Evolutionary conservation across 768 basidiomycete species (phyloP), one percentile per base, ranked within the genome.

Genomic region (Rhodotorula kratochvilovae): DNA sequence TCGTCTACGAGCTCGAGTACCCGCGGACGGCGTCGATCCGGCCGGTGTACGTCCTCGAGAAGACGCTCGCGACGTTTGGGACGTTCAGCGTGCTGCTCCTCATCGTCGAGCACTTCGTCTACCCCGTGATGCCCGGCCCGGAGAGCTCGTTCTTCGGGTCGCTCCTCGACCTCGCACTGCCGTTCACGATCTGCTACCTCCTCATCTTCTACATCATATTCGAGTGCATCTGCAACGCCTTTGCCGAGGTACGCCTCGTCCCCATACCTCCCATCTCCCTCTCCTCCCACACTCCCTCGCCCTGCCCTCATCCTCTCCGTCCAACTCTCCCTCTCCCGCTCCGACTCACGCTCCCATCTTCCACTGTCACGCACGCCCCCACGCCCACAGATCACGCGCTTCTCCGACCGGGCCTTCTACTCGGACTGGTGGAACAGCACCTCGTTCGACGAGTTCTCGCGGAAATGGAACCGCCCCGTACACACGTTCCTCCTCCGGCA

Each of bases 351-450:
- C n/a, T n/a, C n/a, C n/a, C n/a, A n/a, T n/a, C 33, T 5, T n/a
- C 7, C 48, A n/a, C 25, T 5, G 5, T 50, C 48, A 11, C 6
- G 3, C 10, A 27, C 48, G 48, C 48, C 48, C 5, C 48, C 45
- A 5, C 12, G 27, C 36, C 63, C 10, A 46, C 67, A 68, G 63
- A 55, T 57, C 50, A 67, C 54, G 72, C 92, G 91, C 79, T 99
- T 99, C 78, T 91, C 92, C n/a, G 95, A 99, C 79, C 85, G 95
- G 57, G 89, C 92, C 75, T 99, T 98, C 80, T 99, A 98, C 79
- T 91, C 93, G 81, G 95, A 96, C 80, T 97, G 94, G 63, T n/a
- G 35, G 43, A 35, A 29, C 55, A 35, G 21, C 45, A 35, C 35
- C 61, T 54, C 53, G 11, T 16, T 31, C 39, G 21, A 27, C 35